Evolutionary conservation across 768 basidiomycete species (phyloP), one percentile per base, ranked within the genome.

Genomic region (Tephrocybe sp.): DNA sequence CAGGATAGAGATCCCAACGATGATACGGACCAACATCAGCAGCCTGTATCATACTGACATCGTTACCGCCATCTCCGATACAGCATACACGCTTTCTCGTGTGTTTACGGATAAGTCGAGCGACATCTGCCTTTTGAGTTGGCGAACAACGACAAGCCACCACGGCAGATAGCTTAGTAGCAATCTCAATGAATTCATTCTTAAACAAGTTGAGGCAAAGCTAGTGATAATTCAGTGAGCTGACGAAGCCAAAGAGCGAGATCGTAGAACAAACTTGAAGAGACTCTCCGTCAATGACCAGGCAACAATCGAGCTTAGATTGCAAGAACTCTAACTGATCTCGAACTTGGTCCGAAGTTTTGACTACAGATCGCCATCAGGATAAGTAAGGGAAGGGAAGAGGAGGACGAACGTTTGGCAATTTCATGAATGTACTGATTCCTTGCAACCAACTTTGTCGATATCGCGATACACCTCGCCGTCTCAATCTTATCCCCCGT

Each of bases 401-500:
- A 25, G 31, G 42, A 44, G 8, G 82, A 51, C 55, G 13, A 15
- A 98, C 97, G 66, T 68, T 97, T 98, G 6, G 96, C 82, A 39
- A 98, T 87, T 60, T 97, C 94, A 61, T 98, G 94, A 27, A 99
- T 97, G 64, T 97, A 98, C 67, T 99, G 97, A 60, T 93, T 93
- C 59, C 97, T 79, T 19, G 92, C 87, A 7, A 98, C 97, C 43
- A 98, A 73, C 65, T 98, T 98, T 6, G 92, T 97, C 30, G 94
- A 97, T 55, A 98, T 93, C 4, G 96, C 95, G 62, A 99, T 99
- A 68, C 94, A 96, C 30, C 95, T 87, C 4, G 97, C 97, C 3
- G 97, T 99, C 74, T 99, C 97, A 42, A 98, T 92, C 74, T 98
- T 99, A 69, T 99, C 97, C 1, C 97, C 96, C 0, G 97, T 99